These are phyloP conservation scores for Stipa capillata DNA, from an alignment of 176 grass and related monocot genomes.

Conservation along the genomic window DNA sequence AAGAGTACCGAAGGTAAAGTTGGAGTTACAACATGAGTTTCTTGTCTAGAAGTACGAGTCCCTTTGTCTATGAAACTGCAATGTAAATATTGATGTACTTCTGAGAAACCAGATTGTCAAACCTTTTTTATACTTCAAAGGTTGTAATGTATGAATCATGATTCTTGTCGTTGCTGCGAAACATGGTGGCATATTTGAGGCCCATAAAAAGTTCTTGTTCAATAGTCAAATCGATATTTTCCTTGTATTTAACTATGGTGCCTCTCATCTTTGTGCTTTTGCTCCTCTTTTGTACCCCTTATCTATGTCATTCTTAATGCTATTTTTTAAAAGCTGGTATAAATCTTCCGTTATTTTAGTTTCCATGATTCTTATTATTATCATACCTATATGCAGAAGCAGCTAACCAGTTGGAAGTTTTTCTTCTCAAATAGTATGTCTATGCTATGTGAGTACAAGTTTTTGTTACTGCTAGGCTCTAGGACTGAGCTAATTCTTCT, in stretches of 20 bases:
- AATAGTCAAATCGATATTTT: slow-evolving; percentile 6
- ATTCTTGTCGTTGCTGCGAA: slow-evolving; percentile 12
- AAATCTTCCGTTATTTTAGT: not conserved
- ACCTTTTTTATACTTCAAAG: not conserved
- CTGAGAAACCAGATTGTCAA: not conserved
- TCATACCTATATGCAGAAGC: not conserved
- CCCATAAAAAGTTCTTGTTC: not conserved
- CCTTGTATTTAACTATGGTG: not conserved
- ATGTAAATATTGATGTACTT: slow-evolving; percentile 33
- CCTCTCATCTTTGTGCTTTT: not conserved
- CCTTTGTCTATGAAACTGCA: slow-evolving; percentile 10
- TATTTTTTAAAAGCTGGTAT: not conserved
- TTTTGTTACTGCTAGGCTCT: not conserved
- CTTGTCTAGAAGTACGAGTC: not conserved
- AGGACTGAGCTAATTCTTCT: not conserved
- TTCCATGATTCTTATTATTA: not conserved
- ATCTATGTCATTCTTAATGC: not conserved
- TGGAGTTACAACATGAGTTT: not conserved
- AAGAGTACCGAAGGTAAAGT: slow-evolving; percentile 20
- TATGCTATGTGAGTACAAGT: not conserved
- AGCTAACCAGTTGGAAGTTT: slow-evolving; percentile 1
- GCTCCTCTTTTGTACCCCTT: not conserved
- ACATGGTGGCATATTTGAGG: slow-evolving; percentile 27
- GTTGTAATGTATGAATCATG: slow-evolving; percentile 2
- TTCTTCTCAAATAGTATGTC: slow-evolving; percentile 1